A percentile compares a stretch with the other conserved stretches of the same genome.
phyloP scores from a whole-genome alignment of 805 yeast genomes.

The Pichia nakasei region DNA sequence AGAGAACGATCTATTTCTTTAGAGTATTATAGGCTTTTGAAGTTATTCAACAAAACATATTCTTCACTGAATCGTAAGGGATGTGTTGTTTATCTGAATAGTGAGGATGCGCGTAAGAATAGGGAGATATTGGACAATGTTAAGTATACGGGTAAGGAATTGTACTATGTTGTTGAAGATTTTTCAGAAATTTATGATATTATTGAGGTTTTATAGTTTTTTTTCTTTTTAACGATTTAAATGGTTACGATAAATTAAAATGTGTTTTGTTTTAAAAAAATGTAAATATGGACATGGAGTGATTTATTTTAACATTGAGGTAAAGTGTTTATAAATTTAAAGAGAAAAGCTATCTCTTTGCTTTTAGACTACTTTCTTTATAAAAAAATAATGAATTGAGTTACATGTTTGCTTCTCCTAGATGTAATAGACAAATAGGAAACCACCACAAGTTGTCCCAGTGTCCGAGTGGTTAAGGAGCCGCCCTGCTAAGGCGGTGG shows the following conservation, averaged over 20 bases:
- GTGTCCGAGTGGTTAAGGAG: conserved; percentile 75
- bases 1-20: conserved; percentile 18
- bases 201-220: conserved; percentile 10
- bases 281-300: too few relatives aligned
- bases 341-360: too few relatives aligned
- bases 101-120: conserved; percentile 1
- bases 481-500: conserved; percentile 81
- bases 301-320: too few relatives aligned
- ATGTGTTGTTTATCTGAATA: conserved; percentile 16
- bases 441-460: conserved; percentile 37
- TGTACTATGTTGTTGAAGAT: conserved; percentile 15
- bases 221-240: too few relatives aligned
- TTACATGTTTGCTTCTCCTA: too few relatives aligned
- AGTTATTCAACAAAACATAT: conserved; percentile 9
- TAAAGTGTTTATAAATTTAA: too few relatives aligned
- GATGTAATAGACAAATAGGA: too few relatives aligned
- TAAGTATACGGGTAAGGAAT: conserved; percentile 10
- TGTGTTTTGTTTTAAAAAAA: too few relatives aligned
- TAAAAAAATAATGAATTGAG: too few relatives aligned
- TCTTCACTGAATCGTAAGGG: conserved; percentile 9
- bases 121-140: background rate
- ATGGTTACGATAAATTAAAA: too few relatives aligned
- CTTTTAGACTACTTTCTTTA: too few relatives aligned
- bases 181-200: conserved; percentile 17
- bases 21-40: conserved; percentile 20